Evolutionary conservation across 83 land plant species (phyloP).

Genomic region (Picea abies): DNA sequence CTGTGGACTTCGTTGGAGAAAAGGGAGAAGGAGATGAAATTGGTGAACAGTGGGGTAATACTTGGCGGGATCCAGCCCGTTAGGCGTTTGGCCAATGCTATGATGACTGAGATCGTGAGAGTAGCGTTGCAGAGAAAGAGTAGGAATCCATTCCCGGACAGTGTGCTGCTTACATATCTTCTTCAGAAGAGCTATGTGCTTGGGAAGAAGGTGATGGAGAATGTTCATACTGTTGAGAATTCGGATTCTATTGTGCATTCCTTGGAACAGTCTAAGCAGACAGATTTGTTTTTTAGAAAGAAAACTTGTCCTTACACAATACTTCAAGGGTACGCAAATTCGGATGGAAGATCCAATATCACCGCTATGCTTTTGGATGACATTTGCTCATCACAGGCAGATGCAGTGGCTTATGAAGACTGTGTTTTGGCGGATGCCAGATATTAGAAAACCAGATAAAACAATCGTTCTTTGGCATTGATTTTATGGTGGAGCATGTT

Average conservation of each 20-base stretch:
- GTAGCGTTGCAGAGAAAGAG: slow-evolving; percentile 52
- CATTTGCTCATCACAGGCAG: slow-evolving; percentile 35
- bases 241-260: slow-evolving; percentile 39
- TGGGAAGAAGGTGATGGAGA: slow-evolving; percentile 39
- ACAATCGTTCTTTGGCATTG: background rate
- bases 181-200: slow-evolving; percentile 31
- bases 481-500: background rate
- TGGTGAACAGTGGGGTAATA: slow-evolving; percentile 42
- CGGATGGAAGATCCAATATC: slow-evolving; percentile 9
- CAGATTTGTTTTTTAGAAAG: slow-evolving; percentile 18
- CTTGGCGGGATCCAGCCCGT: slow-evolving; percentile 41
- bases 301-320: slow-evolving; percentile 14
- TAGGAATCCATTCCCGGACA: slow-evolving; percentile 41
- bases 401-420: slow-evolving; percentile 34
- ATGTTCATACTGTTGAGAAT: slow-evolving; percentile 21
- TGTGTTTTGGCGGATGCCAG: slow-evolving; percentile 8
- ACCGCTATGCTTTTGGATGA: slow-evolving; percentile 19
- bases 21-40: slow-evolving; percentile 25
- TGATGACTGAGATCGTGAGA: slow-evolving; percentile 62
- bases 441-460: background rate
- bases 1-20: slow-evolving; percentile 38
- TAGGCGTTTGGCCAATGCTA: slow-evolving; percentile 46
- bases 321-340: slow-evolving; percentile 22
- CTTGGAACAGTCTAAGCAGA: slow-evolving; percentile 26
- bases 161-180: slow-evolving; percentile 37